Evolutionary conservation across 2,329 filamentous ascomycete species (phyloP).

Genomic region (Fusarium torulosum): DNA sequence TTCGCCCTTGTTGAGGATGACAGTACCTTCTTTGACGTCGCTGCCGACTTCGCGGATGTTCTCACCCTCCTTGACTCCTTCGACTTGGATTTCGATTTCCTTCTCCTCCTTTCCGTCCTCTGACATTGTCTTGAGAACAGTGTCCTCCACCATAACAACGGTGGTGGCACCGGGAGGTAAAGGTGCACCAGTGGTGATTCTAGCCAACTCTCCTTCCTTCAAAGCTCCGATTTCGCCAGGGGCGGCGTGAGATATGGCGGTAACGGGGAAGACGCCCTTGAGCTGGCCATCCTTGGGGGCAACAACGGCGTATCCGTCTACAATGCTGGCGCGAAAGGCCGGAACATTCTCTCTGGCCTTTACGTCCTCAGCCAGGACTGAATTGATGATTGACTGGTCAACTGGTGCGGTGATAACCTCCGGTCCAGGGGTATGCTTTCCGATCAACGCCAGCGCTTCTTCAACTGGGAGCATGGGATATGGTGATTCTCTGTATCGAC

Average conservation of each 20-base stretch:
- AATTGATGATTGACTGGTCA: slow-evolving; percentile 75
- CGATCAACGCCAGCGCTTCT: slow-evolving; percentile 80
- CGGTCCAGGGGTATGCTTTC: slow-evolving; percentile 77
- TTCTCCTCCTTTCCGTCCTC: slow-evolving; percentile 87
- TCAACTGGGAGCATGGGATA: slow-evolving; percentile 92
- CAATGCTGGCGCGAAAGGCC: slow-evolving; percentile 94
- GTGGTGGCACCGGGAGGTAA: slow-evolving; percentile 89
- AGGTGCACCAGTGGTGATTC: slow-evolving; percentile 95
- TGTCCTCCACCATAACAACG: slow-evolving; percentile 95
- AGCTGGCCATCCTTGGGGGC: slow-evolving; percentile 72
- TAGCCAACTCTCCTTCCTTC: slow-evolving; percentile 80
- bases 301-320: slow-evolving; percentile 93
- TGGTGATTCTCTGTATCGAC: slow-evolving; percentile 85
- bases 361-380: slow-evolving; percentile 86
- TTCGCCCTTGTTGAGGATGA: slow-evolving; percentile 82
- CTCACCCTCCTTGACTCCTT: slow-evolving; percentile 79
- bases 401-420: slow-evolving; percentile 70
- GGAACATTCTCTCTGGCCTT: slow-evolving; percentile 85
- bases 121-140: slow-evolving; percentile 78
- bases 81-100: slow-evolving; percentile 86
- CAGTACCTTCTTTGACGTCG: slow-evolving; percentile 77
- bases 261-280: slow-evolving; percentile 87
- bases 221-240: slow-evolving; percentile 75
- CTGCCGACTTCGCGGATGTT: slow-evolving; percentile 94
- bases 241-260: slow-evolving; percentile 86